These are phyloP conservation scores for Alternaria incomplexa DNA, from an alignment of 2,329 filamentous ascomycete genomes.

Conservation along the genomic window DNA sequence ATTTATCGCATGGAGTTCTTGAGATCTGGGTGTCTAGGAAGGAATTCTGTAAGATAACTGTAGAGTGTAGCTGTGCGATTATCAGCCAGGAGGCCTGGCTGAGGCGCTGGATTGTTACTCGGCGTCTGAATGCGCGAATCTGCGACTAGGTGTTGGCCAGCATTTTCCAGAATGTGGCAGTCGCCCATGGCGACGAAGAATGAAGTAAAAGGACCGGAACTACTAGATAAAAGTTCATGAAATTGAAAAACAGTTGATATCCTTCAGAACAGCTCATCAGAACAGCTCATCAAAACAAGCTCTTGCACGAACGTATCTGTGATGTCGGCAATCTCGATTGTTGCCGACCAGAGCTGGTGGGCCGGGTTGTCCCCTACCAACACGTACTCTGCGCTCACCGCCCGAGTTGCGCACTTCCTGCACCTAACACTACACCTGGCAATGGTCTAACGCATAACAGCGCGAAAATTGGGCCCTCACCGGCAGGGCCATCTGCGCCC, in stretches of 20 bases:
- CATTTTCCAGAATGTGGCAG: conserved; percentile 18
- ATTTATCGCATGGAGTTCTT: conserved; percentile 37
- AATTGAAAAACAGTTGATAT: conserved; percentile 43
- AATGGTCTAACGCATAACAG: conserved; percentile 21
- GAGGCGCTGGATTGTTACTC: conserved; percentile 39
- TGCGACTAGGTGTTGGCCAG: conserved; percentile 5
- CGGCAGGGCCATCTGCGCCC: conserved; percentile 22
- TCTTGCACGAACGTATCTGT: background rate
- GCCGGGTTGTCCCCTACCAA: conserved; percentile 17
- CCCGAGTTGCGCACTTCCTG: conserved; percentile 9
- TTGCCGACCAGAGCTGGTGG: background rate
- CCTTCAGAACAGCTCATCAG: background rate
- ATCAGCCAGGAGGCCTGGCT: conserved; percentile 23
- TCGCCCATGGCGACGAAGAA: conserved; percentile 9
- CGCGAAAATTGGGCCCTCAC: conserved; percentile 29
- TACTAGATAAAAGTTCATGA: conserved; percentile 36
- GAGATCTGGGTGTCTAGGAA: conserved; percentile 33
- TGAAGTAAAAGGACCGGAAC: conserved; percentile 18
- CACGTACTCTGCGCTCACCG: conserved; percentile 21
- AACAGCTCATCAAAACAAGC: background rate
- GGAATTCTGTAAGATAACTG: conserved; percentile 38
- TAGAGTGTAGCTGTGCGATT: conserved; percentile 31
- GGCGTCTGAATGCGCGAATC: conserved; percentile 21
- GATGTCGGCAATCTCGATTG: background rate
- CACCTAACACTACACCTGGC: conserved; percentile 17